Base-by-base conservation (phyloP, 2,329 filamentous ascomycete genomes). In the Aspergillus intermedius region DNA sequence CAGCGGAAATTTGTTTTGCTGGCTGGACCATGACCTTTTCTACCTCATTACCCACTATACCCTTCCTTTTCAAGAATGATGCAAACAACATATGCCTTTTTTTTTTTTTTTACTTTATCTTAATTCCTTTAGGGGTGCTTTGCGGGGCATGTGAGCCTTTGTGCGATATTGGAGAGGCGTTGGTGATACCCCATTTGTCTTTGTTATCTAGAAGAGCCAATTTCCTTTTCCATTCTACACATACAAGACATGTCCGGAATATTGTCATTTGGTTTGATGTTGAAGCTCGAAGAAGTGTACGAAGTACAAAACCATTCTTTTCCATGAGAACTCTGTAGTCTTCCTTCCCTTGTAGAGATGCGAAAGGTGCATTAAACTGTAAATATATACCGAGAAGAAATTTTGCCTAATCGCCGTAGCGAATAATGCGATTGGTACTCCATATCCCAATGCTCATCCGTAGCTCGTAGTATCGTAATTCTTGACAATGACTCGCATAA, bases 391-490 rank as follows among this genome's bases (percentile, higher is more conserved):
- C 42, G 21, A 47, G 40, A 48, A 48, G 45, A 44, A 46, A 49
- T 37, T 19, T 46, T 49, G 49, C 51, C 49, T 34, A 47, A 34
- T 37, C 44, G 47, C 45, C 46, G 44, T 45, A 35, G 22, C n/a
- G 52, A 47, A 48, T 48, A 50, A 54, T 51, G 52, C 42, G 52
- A 49, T 43, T 45, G 56, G 43, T 49, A 46, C 54, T 48, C 44
- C 46, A 49, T 44, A 21, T 46, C 42, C 49, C 41, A n/a, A 22
- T 39, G 49, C 48, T 55, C 49, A 48, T 32, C 54, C 58, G 52
- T 58, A 45, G 54, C 51, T 61, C 56, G 54, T 61, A 49, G 52
- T 49, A 55, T 58, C 56, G 51, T 60, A 30, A 47, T 21, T 40
- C 37, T 21, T 40, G 17, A 19, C 34, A 37, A 30, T 15, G 28